Conservation (phyloP, 306 rosid species). For the Alnus rubra region DNA sequence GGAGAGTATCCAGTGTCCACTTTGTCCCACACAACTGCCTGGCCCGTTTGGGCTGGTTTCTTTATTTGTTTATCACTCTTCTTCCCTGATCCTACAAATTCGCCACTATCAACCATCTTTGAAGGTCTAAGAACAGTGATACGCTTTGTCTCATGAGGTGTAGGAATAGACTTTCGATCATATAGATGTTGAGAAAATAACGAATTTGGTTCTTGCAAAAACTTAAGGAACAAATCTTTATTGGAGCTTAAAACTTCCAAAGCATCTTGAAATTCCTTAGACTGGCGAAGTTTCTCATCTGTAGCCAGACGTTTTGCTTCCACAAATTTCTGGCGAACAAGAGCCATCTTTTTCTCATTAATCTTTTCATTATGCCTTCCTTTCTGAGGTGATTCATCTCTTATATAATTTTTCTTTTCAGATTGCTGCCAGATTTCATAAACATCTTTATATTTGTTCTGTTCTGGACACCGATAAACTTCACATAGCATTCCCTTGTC, state of each 20-base stretch:
- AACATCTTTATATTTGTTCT: conserved; percentile 51
- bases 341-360: conserved; percentile 63
- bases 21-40: conserved; percentile 50
- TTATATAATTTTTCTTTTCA: conserved; percentile 44
- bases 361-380: conserved; percentile 51
- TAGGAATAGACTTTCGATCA: conserved; percentile 53
- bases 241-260: conserved; percentile 84
- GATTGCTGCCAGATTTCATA: conserved; percentile 78
- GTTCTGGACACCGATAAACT: conserved; percentile 46
- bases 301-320: conserved; percentile 70
- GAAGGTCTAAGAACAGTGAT: conserved; percentile 86
- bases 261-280: conserved; percentile 77
- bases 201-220: conserved; percentile 63
- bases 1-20: conserved; percentile 39
- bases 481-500: conserved; percentile 54
- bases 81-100: conserved; percentile 37
- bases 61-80: conserved; percentile 47
- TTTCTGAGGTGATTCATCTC: conserved; percentile 63
- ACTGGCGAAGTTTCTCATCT: conserved; percentile 62
- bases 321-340: conserved; percentile 66
- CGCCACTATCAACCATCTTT: conserved; percentile 62
- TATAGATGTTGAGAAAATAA: conserved; percentile 50
- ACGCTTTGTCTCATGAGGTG: conserved; percentile 57
- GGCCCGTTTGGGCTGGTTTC: conserved; percentile 43
- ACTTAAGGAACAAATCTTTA: conserved; percentile 62